Percentiles rank a stretch among this genome's conserved stretches.
These are phyloP conservation scores for Pouteria campechiana DNA, from an alignment of 179 eudicot species.

Conservation along the genomic window DNA sequence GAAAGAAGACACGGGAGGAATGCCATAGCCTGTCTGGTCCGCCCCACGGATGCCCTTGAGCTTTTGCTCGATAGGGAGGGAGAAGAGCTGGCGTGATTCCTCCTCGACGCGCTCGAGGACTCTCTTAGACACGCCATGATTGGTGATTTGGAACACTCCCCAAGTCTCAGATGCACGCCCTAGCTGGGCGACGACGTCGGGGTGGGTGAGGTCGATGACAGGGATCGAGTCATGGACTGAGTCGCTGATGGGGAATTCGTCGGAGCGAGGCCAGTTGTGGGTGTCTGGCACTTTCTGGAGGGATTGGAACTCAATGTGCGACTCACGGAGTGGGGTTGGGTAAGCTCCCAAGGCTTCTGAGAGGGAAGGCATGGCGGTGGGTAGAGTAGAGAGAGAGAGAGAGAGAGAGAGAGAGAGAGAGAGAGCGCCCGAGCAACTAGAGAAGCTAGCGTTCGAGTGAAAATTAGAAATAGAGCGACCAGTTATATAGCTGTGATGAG, in stretches of 20 bases:
- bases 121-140: slow-evolving; percentile 30
- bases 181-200: slow-evolving; percentile 14
- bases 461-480: too few species aligned
- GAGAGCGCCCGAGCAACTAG: too few species aligned
- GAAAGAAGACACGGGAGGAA: slow-evolving; percentile 34
- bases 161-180: slow-evolving; percentile 37
- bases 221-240: slow-evolving; percentile 5
- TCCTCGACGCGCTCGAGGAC: slow-evolving; percentile 23
- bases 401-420: too few species aligned
- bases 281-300: slow-evolving; percentile 24
- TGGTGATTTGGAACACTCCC: slow-evolving; percentile 48
- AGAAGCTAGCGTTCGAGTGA: too few species aligned
- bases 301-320: slow-evolving; percentile 24
- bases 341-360: slow-evolving; percentile 20
- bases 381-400: too few species aligned
- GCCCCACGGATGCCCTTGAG: slow-evolving; percentile 27
- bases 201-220: slow-evolving; percentile 24
- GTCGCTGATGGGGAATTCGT: background rate
- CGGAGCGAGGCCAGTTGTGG: slow-evolving; percentile 17
- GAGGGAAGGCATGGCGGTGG: slow-evolving; percentile 25
- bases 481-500: too few species aligned
- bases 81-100: slow-evolving; percentile 22
- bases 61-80: slow-evolving; percentile 37
- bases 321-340: slow-evolving; percentile 7
- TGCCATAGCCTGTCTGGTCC: slow-evolving; percentile 34